Evolutionary conservation across 768 basidiomycete genomes (phyloP).

Genomic region (Arthromyces matolae): DNA sequence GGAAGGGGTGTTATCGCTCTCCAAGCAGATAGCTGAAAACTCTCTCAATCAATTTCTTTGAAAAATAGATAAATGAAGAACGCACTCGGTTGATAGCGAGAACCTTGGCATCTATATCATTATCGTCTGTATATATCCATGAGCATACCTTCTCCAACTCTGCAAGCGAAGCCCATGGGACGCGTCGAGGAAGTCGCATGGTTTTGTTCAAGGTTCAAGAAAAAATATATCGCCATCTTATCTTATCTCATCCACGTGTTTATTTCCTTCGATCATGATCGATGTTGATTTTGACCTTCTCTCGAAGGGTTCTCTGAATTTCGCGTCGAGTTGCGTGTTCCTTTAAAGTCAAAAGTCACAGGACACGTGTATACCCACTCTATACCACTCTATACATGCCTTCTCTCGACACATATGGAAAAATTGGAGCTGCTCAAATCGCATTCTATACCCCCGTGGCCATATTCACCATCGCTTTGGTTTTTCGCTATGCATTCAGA

Average conservation of each 20-base stretch:
- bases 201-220: conserved; percentile 7
- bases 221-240: conserved; percentile 16
- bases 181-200: conserved; percentile 76
- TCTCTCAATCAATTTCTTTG: conserved; percentile 10
- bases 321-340: conserved; percentile 16
- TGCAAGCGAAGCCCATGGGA: conserved; percentile 66
- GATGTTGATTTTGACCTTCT: conserved; percentile 16
- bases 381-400: conserved; percentile 32
- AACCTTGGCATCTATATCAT: conserved; percentile 49
- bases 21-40: conserved; percentile 74
- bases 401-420: conserved; percentile 39
- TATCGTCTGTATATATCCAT: conserved; percentile 70
- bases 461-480: conserved; percentile 39
- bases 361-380: conserved; percentile 13
- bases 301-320: not conserved
- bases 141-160: conserved; percentile 76
- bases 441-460: conserved; percentile 58
- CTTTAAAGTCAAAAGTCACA: no score
- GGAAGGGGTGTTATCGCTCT: conserved; percentile 70
- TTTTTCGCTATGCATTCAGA: conserved; percentile 52
- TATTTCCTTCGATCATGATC: conserved; percentile 13
- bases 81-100: conserved; percentile 65
- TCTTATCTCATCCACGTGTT: conserved; percentile 16
- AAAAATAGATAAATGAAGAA: conserved; percentile 8
- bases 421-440: conserved; percentile 58